These are phyloP conservation scores for Cercospora zeina DNA, from an alignment of 2,329 filamentous ascomycete species.

Conservation along the genomic window DNA sequence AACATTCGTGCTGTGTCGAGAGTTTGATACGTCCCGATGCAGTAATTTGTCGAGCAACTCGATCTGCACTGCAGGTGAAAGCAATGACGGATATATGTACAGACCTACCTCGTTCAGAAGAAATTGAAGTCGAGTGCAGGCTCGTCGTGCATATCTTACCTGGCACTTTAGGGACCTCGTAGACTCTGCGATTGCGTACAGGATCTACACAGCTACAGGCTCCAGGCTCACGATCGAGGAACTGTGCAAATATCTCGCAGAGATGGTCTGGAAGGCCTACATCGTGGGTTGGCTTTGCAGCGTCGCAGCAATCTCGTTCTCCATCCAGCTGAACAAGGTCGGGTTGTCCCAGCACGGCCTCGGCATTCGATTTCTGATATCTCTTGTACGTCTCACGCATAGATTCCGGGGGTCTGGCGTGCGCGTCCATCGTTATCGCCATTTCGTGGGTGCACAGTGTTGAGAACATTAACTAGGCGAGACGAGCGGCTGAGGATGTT, in stretches of 20 bases:
- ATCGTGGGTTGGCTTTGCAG: constrained; percentile 4
- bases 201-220: neutral
- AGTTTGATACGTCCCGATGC: constrained; percentile 73
- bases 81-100: constrained; percentile 70
- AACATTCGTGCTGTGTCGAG: constrained; percentile 82
- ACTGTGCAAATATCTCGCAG: constrained; percentile 25
- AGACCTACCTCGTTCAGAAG: constrained; percentile 59
- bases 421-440: constrained; percentile 62
- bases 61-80: constrained; percentile 69
- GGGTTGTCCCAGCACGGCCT: constrained; percentile 46
- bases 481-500: neutral
- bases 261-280: constrained; percentile 21
- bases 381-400: constrained; percentile 74
- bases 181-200: constrained; percentile 36
- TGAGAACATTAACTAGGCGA: neutral
- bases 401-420: constrained; percentile 71
- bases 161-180: constrained; percentile 66
- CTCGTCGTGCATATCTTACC: constrained; percentile 52
- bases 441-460: constrained; percentile 15
- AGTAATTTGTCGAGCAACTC: constrained; percentile 71
- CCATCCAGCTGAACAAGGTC: constrained; percentile 23
- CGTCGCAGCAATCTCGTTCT: constrained; percentile 1
- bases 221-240: constrained; percentile 11
- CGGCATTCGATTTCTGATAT: constrained; percentile 62
- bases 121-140: constrained; percentile 14